phyloP scores from a whole-genome alignment of 2,329 filamentous ascomycete species.

The Sarocladium strictum region DNA sequence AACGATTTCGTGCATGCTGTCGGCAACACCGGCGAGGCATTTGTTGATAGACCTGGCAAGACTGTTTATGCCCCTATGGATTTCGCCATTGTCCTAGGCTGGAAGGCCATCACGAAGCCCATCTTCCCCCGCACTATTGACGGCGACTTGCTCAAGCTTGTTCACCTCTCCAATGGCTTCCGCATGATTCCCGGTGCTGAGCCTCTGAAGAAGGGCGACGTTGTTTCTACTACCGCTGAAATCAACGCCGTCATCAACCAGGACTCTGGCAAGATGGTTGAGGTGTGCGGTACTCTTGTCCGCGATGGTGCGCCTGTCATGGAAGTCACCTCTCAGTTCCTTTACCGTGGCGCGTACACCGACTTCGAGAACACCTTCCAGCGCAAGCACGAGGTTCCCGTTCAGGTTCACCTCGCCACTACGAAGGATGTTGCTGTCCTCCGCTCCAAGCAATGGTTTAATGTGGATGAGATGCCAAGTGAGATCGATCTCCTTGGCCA shows the following conservation, averaged over 20 bases:
- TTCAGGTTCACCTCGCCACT: constrained; percentile 83
- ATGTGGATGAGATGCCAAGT: constrained; percentile 60
- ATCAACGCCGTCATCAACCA: constrained; percentile 98
- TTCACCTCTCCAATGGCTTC: constrained; percentile 96
- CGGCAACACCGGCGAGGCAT: constrained; percentile 94
- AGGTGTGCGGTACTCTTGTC: constrained; percentile 95
- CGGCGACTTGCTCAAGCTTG: constrained; percentile 89
- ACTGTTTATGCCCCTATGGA: constrained; percentile 96
- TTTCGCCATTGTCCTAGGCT: constrained; percentile 95
- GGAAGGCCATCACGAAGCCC: constrained; percentile 99
- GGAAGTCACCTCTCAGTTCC: constrained; percentile 97
- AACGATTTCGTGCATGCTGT: constrained; percentile 99
- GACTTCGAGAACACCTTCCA: constrained; percentile 99
- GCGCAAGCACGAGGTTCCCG: constrained; percentile 90
- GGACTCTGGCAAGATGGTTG: constrained; percentile 98
- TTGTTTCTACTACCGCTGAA: constrained; percentile 86
- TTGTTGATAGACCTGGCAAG: constrained; percentile 92
- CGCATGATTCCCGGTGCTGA: constrained; percentile 95
- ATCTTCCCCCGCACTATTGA: constrained; percentile 97
- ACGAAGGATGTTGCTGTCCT: constrained; percentile 90
- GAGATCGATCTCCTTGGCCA: constrained; percentile 86
- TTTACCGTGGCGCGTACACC: constrained; percentile 87
- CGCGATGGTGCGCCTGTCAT: constrained; percentile 82
- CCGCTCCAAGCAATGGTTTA: constrained; percentile 97
- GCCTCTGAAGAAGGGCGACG: constrained; percentile 91